phyloP scores from a whole-genome alignment of 495 filamentous ascomycete species.

The Neurospora cerealis region DNA sequence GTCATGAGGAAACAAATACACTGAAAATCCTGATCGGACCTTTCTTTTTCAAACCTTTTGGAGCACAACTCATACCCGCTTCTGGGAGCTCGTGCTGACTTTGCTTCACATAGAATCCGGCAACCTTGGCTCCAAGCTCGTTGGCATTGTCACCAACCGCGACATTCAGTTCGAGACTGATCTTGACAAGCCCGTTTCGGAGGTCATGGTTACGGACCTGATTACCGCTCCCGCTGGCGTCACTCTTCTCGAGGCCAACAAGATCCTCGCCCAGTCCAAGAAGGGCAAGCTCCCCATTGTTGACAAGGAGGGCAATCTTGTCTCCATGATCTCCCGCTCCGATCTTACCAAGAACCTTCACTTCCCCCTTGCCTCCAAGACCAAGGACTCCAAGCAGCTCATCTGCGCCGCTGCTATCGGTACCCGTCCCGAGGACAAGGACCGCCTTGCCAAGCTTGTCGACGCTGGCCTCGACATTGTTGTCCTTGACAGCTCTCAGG shows the following conservation, averaged over 20 bases:
- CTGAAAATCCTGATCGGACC: constrained; percentile 30
- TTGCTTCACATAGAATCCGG: constrained; percentile 60
- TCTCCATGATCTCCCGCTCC: constrained; percentile 90
- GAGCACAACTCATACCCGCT: constrained; percentile 3
- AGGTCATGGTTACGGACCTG: constrained; percentile 92
- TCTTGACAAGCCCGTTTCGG: constrained; percentile 62
- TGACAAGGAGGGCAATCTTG: constrained; percentile 73
- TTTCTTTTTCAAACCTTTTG: constrained; percentile 27
- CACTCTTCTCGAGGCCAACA: constrained; percentile 79
- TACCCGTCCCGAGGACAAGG: constrained; percentile 85
- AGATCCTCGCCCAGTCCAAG: constrained; percentile 87
- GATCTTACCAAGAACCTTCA: constrained; percentile 98
- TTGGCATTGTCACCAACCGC: constrained; percentile 94
- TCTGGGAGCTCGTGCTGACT: constrained; percentile 20
- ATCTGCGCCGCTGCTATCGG: constrained; percentile 93
- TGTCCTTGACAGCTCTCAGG: constrained; percentile 89
- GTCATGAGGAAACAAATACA: constrained; percentile 65
- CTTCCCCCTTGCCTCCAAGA: constrained; percentile 93
- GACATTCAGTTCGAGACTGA: constrained; percentile 92
- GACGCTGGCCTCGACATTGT: constrained; percentile 96
- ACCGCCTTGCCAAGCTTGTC: constrained; percentile 73
- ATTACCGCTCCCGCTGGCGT: constrained; percentile 84
- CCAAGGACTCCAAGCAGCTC: constrained; percentile 94
- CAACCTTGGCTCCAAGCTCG: constrained; percentile 82
- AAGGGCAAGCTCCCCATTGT: constrained; percentile 99